Percentiles rank a stretch among this genome's conserved stretches.
Evolutionary conservation across 2,329 filamentous ascomycete species (phyloP).

Genomic region (Calonectria ilicicola): DNA sequence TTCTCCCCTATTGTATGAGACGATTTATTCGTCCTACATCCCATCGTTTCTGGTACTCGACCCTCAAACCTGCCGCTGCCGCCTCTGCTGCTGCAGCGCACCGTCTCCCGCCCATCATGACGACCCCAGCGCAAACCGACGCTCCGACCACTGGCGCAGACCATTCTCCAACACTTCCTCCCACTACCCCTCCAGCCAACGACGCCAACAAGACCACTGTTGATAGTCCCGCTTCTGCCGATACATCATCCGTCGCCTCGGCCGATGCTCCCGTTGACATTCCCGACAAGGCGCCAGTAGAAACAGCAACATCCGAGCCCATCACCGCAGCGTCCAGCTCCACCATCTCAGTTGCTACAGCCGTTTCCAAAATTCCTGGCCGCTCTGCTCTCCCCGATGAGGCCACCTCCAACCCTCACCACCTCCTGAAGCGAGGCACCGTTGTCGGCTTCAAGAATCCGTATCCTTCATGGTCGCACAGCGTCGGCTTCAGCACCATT

Average conservation of each 20-base stretch:
- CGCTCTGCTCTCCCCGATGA: conserved; percentile 54
- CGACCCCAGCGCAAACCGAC: conserved; percentile 17
- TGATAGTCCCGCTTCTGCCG: background rate
- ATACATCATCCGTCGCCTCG: background rate
- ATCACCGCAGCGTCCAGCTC: conserved; percentile 29
- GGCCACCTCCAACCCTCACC: conserved; percentile 60
- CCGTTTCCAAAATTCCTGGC: conserved; percentile 50
- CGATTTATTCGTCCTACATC: conserved; percentile 33
- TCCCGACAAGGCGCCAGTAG: background rate
- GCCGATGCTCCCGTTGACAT: background rate
- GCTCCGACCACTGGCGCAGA: conserved; percentile 12
- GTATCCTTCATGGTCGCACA: conserved; percentile 58
- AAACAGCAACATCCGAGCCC: conserved; percentile 7
- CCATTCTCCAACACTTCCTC: conserved; percentile 8
- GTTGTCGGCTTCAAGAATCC: conserved; percentile 62
- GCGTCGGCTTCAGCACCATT: conserved; percentile 37
- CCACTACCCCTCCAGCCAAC: background rate
- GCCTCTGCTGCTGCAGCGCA: background rate
- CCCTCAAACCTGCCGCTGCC: conserved; percentile 9
- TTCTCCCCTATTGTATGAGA: conserved; percentile 34
- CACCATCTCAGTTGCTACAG: conserved; percentile 33
- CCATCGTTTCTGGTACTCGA: conserved; percentile 33
- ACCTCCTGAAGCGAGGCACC: conserved; percentile 56
- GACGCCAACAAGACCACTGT: background rate
- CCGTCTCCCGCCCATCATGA: conserved; percentile 9